A percentile compares a stretch with the other conserved stretches of the same genome.
Evolutionary conservation across 768 basidiomycete genomes (phyloP).

Genomic region (Pleurotus sapidus): DNA sequence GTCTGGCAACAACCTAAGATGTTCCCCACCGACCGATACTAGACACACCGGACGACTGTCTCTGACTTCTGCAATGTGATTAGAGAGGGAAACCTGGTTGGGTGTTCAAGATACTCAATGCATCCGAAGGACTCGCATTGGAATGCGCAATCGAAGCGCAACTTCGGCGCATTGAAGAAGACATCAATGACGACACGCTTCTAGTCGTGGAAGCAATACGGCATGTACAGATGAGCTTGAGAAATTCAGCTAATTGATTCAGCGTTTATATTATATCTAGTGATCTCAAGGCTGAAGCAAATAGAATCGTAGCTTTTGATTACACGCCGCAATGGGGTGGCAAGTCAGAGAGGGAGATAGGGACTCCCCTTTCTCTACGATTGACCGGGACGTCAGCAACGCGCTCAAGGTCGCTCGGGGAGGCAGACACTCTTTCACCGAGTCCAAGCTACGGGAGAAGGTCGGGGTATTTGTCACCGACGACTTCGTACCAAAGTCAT

Average conservation of each 20-base stretch:
- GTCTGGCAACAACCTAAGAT: too few relatives aligned
- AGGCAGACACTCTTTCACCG: neutral
- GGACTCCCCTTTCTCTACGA: neutral
- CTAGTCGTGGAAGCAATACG: too few relatives aligned
- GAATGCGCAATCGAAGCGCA: slow-evolving; percentile 2
- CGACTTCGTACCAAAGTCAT: slow-evolving; percentile 9
- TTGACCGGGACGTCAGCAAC: neutral
- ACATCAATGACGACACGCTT: too few relatives aligned
- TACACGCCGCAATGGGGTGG: neutral
- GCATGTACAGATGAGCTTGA: neutral
- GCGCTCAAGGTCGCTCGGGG: neutral
- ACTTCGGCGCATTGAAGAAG: neutral
- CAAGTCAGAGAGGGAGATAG: neutral
- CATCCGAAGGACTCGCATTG: neutral
- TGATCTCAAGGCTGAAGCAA: slow-evolving; percentile 4
- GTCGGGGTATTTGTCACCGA: slow-evolving; percentile 9
- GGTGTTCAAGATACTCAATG: slow-evolving; percentile 1
- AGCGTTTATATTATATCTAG: neutral
- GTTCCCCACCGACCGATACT: too few relatives aligned
- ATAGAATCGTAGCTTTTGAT: neutral
- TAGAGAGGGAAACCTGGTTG: slow-evolving; percentile 1
- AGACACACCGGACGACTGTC: too few relatives aligned
- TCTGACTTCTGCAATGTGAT: neutral
- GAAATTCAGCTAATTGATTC: neutral
- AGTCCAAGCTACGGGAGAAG: neutral